A percentile compares a stretch with the other conserved stretches of the same genome.
Conservation (phyloP, 169 alveolate genomes). For the Plasmodium gonderi region DNA sequence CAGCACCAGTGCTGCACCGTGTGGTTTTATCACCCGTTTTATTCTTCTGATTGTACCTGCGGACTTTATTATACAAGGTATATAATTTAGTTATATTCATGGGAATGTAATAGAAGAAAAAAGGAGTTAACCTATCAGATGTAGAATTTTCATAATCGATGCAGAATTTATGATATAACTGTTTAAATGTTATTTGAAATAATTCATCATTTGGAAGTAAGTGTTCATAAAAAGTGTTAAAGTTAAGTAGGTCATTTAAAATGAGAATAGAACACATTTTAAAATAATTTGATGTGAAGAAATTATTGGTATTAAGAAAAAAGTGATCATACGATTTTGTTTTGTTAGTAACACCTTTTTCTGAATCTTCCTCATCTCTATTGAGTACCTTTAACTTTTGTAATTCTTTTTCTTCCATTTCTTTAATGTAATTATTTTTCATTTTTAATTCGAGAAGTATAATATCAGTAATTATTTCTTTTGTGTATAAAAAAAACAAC, state of each 20-base stretch:
- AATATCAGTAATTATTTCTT: slow-evolving; percentile 53
- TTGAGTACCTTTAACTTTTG: slow-evolving; percentile 8
- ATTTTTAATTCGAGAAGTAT: slow-evolving; percentile 37
- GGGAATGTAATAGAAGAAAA: slow-evolving; percentile 25
- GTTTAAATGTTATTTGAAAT: background rate
- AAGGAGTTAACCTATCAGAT: background rate
- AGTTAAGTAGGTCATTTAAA: slow-evolving; percentile 31
- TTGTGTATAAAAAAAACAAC: slow-evolving; percentile 34
- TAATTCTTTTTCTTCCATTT: slow-evolving; percentile 14
- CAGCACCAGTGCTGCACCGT: background rate
- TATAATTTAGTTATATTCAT: slow-evolving; percentile 9
- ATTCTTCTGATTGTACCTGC: background rate
- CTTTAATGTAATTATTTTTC: slow-evolving; percentile 28
- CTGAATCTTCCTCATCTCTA: background rate
- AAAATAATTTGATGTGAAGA: slow-evolving; percentile 28
- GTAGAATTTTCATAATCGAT: slow-evolving; percentile 17
- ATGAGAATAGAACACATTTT: slow-evolving; percentile 64
- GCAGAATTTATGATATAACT: slow-evolving; percentile 15
- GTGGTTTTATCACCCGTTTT: background rate
- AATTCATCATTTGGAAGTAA: slow-evolving; percentile 31
- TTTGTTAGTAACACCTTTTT: background rate
- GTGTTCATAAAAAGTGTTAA: slow-evolving; percentile 21
- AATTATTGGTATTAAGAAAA: background rate
- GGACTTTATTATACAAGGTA: slow-evolving; percentile 4
- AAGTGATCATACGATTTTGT: background rate